These are phyloP conservation scores for Hemisphaericaspora lyxosophila DNA, from an alignment of 1,139 yeast species.

Conservation along the genomic window DNA sequence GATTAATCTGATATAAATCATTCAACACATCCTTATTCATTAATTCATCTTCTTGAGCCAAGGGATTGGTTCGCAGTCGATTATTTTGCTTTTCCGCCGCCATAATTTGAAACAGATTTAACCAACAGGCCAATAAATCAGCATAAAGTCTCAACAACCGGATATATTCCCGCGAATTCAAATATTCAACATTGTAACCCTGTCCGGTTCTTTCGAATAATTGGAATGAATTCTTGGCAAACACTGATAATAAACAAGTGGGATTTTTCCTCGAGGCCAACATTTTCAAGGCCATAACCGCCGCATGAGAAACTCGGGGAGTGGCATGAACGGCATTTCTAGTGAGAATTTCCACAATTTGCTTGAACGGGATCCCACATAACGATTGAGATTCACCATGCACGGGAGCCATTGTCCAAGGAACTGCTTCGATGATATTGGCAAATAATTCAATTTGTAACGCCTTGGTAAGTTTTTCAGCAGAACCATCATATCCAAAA, in stretches of 20 bases:
- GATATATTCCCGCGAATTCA: constrained; percentile 59
- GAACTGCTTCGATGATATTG: constrained; percentile 64
- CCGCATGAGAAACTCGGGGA: constrained; percentile 58
- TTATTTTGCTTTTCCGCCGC: constrained; percentile 20
- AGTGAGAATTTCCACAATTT: constrained; percentile 70
- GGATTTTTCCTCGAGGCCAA: constrained; percentile 74
- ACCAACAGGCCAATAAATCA: constrained; percentile 79
- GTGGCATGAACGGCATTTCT: constrained; percentile 74
- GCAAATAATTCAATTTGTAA: constrained; percentile 65
- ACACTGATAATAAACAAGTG: constrained; percentile 61
- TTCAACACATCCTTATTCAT: constrained; percentile 44
- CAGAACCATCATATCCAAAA: constrained; percentile 47
- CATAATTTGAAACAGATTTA: constrained; percentile 51
- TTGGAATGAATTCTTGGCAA: constrained; percentile 78
- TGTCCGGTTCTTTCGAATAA: constrained; percentile 60
- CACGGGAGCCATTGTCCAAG: constrained; percentile 55
- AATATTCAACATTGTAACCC: constrained; percentile 52
- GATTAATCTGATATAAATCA: constrained; percentile 45
- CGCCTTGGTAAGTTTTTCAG: constrained; percentile 26
- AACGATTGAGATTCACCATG: constrained; percentile 24
- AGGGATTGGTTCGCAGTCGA: constrained; percentile 22
- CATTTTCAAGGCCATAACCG: constrained; percentile 60
- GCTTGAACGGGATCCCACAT: constrained; percentile 54
- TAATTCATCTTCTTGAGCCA: constrained; percentile 29
- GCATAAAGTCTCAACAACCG: constrained; percentile 67